Evolutionary conservation across 371 early-diverging fungal species (phyloP), one percentile per base, ranked within the genome.

Genomic region (Mucor racemosus): DNA sequence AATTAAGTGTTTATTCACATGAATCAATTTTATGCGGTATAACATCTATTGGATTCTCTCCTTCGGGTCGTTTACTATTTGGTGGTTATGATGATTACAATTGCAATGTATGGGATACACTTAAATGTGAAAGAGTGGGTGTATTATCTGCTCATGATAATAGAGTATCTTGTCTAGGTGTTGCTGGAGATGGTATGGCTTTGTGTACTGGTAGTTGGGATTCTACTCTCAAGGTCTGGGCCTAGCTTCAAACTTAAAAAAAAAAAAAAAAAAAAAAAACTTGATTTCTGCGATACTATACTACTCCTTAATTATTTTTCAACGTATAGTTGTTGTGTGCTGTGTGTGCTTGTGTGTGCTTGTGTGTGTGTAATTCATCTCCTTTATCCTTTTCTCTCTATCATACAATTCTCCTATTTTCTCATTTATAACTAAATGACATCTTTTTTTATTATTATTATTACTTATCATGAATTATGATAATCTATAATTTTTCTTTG

Each of bases 31-130:
- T 96, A 58, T 95, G 97, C 75, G 99, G 99, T 38, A 95, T 99
- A 77, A 99, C 99, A 7, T 96, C 97, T 9, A 91, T 99, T 34
- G 97, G 90, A 14, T 99, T 99, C 75, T 96, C 96, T 36, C 86
- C 93, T 41, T 96, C 97, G 10, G 99, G 99, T 7, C 89, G 99
- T 35, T 79, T 98, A 34, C 73, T 99, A 65, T 99, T 99, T 86
- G 97, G 97, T 35, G 99, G 98, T 26, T 98, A 98, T 73, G 99
- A 99, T 76, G 99, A 99, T 78, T 98, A 94, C 77, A 97, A 96
- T 78, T 96, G 97, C 86, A 94, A 98, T 68, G 98, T 97, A 4
- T 98, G 99, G 99, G 99, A 98, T 77, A 96, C 97, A 11, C 87
- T 98, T 57, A 95, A 95, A 77, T 94, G 95, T 58, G 94, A 97